These are phyloP conservation scores for Mortierella sp. DNA, from an alignment of 371 early-diverging fungal genomes.

Conservation along the genomic window DNA sequence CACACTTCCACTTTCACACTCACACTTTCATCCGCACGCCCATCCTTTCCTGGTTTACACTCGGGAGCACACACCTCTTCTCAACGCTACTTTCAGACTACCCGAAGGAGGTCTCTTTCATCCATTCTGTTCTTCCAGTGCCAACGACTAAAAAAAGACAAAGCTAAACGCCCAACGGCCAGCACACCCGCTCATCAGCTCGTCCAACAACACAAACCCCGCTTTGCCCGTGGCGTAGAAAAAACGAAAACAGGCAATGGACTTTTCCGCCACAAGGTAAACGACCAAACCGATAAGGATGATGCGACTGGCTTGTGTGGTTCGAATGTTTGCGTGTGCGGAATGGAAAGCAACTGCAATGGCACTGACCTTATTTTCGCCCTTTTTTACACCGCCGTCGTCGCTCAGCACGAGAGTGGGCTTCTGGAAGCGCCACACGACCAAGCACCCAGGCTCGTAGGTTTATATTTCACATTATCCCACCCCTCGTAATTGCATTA, in stretches of 20 bases:
- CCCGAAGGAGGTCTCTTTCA: too few species aligned
- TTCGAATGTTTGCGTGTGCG: not conserved
- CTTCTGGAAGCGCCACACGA: conserved; percentile 56
- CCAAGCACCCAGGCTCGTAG: conserved; percentile 56
- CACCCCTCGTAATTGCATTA: not conserved
- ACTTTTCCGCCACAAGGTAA: conserved; percentile 56
- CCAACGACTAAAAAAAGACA: not conserved
- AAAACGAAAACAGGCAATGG: conserved; percentile 20
- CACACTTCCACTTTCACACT: too few species aligned
- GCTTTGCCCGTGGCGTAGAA: not conserved
- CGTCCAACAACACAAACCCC: not conserved
- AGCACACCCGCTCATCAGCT: not conserved
- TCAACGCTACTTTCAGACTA: too few species aligned
- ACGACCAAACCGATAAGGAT: too few species aligned
- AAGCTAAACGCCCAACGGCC: not conserved
- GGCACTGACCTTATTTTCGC: too few species aligned
- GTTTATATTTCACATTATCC: conserved; percentile 1
- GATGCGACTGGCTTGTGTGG: not conserved
- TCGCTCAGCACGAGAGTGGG: conserved; percentile 35
- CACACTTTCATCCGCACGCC: too few species aligned
- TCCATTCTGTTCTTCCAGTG: not conserved
- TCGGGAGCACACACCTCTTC: too few species aligned
- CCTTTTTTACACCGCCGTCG: not conserved
- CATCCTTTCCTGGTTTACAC: too few species aligned
- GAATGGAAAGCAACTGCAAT: not conserved